phyloP scores from a whole-genome alignment of 225 moss, liverwort and hornwort genomes.

The Sphagnum tenellum region DNA sequence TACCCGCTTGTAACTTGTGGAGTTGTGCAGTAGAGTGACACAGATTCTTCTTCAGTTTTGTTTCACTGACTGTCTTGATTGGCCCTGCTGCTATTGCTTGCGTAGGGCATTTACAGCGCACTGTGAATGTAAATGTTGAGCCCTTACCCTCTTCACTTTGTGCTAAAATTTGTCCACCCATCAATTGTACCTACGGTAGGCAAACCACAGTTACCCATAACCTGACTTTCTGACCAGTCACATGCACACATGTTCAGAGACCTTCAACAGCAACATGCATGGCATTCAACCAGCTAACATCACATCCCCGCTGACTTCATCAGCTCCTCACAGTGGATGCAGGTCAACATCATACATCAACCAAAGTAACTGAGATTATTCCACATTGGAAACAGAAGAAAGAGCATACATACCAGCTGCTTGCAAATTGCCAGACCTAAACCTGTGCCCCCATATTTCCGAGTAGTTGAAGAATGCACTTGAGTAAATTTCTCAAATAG shows the following conservation, averaged over 20 bases:
- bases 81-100: slow-evolving; percentile 4
- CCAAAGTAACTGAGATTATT: neutral
- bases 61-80: slow-evolving; percentile 27
- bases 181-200: slow-evolving; percentile 33
- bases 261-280: too few species aligned
- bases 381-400: neutral
- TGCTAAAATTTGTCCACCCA: slow-evolving; percentile 41
- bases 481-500: slow-evolving; percentile 55
- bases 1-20: slow-evolving; percentile 51
- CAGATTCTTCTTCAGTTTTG: slow-evolving; percentile 34
- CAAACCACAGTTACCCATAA: neutral
- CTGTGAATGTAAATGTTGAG: slow-evolving; percentile 42
- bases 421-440: slow-evolving; percentile 58
- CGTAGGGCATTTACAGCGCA: slow-evolving; percentile 32
- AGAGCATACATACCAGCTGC: slow-evolving; percentile 33
- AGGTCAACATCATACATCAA: neutral
- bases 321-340: too few species aligned
- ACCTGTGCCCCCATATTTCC: slow-evolving; percentile 52
- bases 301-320: too few species aligned
- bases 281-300: too few species aligned
- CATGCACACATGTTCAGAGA: too few species aligned
- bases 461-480: slow-evolving; percentile 51
- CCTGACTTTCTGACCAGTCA: neutral
- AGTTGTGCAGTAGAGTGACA: slow-evolving; percentile 40
- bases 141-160: slow-evolving; percentile 36